Conservation (phyloP, 2,329 filamentous ascomycete species). For the Cladosporium sp. region DNA sequence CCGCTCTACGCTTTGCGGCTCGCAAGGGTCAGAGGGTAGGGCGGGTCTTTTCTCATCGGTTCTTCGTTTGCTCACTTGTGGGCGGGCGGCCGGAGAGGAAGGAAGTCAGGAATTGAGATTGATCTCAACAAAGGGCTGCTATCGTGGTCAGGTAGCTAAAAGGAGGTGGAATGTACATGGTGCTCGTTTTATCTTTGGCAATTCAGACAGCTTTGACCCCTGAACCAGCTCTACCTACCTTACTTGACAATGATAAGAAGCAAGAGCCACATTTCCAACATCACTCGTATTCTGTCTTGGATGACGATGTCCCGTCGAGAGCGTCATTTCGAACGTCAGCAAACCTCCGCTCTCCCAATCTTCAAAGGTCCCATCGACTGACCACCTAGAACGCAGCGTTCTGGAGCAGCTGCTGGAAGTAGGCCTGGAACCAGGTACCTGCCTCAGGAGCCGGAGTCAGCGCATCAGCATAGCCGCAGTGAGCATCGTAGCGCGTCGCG, state of each 20-base stretch:
- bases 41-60: slow-evolving; percentile 7
- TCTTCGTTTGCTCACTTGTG: neutral
- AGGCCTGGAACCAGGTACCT: slow-evolving; percentile 60
- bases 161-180: too few species aligned
- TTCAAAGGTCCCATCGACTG: neutral
- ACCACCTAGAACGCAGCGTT: slow-evolving; percentile 28
- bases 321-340: too few species aligned
- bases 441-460: slow-evolving; percentile 65
- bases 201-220: too few species aligned
- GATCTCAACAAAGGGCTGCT: neutral
- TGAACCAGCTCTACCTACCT: too few species aligned
- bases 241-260: too few species aligned
- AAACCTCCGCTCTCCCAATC: too few species aligned
- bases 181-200: too few species aligned
- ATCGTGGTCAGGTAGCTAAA: too few species aligned
- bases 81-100: slow-evolving; percentile 1
- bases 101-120: neutral
- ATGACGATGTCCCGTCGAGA: too few species aligned
- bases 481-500: slow-evolving; percentile 50
- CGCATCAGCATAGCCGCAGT: slow-evolving; percentile 52
- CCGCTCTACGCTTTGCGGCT: neutral
- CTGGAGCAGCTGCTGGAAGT: slow-evolving; percentile 33
- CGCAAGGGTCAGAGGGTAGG: neutral
- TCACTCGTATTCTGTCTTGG: too few species aligned
- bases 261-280: too few species aligned